Evolutionary conservation across 495 filamentous ascomycete genomes (phyloP).

Genomic region (Aspergillus olivimuriae): DNA sequence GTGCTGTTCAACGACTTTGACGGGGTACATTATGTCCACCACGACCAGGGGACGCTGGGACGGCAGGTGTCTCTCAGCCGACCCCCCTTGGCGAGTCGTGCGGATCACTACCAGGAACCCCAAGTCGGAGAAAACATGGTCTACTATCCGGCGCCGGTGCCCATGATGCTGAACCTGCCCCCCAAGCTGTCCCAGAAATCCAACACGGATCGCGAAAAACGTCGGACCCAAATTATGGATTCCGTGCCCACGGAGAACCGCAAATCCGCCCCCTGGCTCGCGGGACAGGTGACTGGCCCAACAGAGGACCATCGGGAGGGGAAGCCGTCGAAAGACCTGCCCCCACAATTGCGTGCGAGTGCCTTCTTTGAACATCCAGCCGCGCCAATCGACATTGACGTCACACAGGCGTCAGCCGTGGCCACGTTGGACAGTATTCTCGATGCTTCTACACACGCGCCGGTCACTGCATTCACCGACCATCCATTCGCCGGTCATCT

Average conservation of each 20-base stretch:
- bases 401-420: constrained; percentile 76
- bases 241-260: constrained; percentile 43
- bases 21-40: constrained; percentile 72
- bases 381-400: constrained; percentile 52
- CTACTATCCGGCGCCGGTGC: constrained; percentile 92
- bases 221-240: constrained; percentile 58
- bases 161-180: constrained; percentile 86
- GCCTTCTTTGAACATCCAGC: constrained; percentile 78
- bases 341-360: constrained; percentile 83
- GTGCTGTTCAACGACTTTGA: constrained; percentile 86
- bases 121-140: constrained; percentile 71
- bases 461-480: constrained; percentile 92
- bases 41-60: constrained; percentile 29
- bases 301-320: constrained; percentile 19
- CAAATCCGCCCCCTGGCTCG: constrained; percentile 32
- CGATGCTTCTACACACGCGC: constrained; percentile 86
- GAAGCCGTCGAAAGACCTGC: constrained; percentile 49
- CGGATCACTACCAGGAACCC: constrained; percentile 58
- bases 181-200: constrained; percentile 77
- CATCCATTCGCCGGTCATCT: constrained; percentile 76
- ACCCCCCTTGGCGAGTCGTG: constrained; percentile 41
- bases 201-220: constrained; percentile 54
- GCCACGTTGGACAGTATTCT: constrained; percentile 88
- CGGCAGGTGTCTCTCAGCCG: constrained; percentile 31
- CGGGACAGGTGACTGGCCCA: constrained; percentile 18